These are phyloP conservation scores for Penicillium manginii DNA, from an alignment of 495 filamentous ascomycete species.

Conservation along the genomic window DNA sequence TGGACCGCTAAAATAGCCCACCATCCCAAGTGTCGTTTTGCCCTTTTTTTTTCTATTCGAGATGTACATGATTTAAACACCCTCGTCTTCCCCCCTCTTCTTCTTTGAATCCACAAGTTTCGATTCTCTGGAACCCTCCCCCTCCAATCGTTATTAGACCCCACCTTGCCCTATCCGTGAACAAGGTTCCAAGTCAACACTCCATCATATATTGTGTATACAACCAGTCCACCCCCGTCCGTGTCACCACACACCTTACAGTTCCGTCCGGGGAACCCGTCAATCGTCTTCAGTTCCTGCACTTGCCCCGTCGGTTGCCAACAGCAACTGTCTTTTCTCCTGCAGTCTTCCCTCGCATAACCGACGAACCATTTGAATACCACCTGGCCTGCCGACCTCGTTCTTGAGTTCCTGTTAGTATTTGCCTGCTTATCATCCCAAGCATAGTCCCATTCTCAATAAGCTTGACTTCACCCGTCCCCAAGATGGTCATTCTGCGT, in stretches of 20 bases:
- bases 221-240: constrained; percentile 28
- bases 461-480: constrained; percentile 27
- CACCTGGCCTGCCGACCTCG: background rate
- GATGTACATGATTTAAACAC: constrained; percentile 16
- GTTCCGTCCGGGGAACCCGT: constrained; percentile 9
- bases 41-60: constrained; percentile 5
- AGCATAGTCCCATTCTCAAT: constrained; percentile 19
- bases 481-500: constrained; percentile 3
- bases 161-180: constrained; percentile 7
- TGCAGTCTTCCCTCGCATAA: constrained; percentile 27
- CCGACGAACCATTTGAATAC: constrained; percentile 3
- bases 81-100: constrained; percentile 8
- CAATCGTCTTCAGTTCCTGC: constrained; percentile 27
- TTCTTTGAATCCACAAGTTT: constrained; percentile 7
- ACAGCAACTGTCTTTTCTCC: constrained; percentile 13
- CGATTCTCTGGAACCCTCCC: constrained; percentile 1
- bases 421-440: constrained; percentile 7
- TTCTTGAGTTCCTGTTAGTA: constrained; percentile 11
- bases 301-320: constrained; percentile 25
- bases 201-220: constrained; percentile 29
- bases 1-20: constrained; percentile 6
- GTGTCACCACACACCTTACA: constrained; percentile 16
- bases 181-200: constrained; percentile 14
- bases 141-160: background rate
- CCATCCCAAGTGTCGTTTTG: background rate